phyloP scores from a whole-genome alignment of 768 basidiomycete species.

The Myochromella boudieri region DNA sequence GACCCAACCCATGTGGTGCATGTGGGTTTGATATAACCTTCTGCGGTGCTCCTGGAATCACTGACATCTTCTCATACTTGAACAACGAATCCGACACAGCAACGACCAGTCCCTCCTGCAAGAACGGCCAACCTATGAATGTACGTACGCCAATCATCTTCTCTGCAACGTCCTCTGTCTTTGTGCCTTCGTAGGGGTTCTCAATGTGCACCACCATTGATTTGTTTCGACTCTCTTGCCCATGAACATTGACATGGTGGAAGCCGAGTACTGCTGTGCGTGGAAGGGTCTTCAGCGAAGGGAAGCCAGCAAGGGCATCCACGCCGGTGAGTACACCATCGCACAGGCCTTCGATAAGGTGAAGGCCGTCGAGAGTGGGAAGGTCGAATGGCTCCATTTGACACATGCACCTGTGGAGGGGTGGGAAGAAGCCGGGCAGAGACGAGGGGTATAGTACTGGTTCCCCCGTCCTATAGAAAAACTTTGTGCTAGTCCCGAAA shows the following conservation, averaged over 20 bases:
- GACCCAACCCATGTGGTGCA: slow-evolving; percentile 57
- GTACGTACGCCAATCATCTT: slow-evolving; percentile 74
- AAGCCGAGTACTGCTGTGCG: slow-evolving; percentile 72
- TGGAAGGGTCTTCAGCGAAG: slow-evolving; percentile 88
- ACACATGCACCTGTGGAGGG: slow-evolving; percentile 78
- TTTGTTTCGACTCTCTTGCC: slow-evolving; percentile 86
- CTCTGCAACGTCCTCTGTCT: slow-evolving; percentile 70
- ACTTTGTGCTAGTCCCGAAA: slow-evolving; percentile 79
- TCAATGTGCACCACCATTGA: slow-evolving; percentile 89
- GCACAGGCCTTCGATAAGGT: slow-evolving; percentile 82
- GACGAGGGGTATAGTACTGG: slow-evolving; percentile 85
- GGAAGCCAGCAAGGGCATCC: slow-evolving; percentile 92
- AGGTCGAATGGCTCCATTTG: slow-evolving; percentile 82
- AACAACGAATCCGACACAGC: slow-evolving; percentile 85
- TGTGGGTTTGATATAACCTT: slow-evolving; percentile 76
- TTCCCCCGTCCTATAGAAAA: slow-evolving; percentile 64
- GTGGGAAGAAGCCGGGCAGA: slow-evolving; percentile 92
- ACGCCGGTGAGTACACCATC: slow-evolving; percentile 87
- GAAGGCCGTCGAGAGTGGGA: slow-evolving; percentile 83
- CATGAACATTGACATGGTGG: slow-evolving; percentile 94
- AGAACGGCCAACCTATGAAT: slow-evolving; percentile 91
- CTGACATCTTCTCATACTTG: slow-evolving; percentile 73
- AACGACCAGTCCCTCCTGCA: slow-evolving; percentile 87
- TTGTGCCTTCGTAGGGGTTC: slow-evolving; percentile 67
- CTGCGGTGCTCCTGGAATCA: slow-evolving; percentile 48